phyloP scores from a whole-genome alignment of 2,329 filamentous ascomycete genomes.

The Colletotrichum sp. region DNA sequence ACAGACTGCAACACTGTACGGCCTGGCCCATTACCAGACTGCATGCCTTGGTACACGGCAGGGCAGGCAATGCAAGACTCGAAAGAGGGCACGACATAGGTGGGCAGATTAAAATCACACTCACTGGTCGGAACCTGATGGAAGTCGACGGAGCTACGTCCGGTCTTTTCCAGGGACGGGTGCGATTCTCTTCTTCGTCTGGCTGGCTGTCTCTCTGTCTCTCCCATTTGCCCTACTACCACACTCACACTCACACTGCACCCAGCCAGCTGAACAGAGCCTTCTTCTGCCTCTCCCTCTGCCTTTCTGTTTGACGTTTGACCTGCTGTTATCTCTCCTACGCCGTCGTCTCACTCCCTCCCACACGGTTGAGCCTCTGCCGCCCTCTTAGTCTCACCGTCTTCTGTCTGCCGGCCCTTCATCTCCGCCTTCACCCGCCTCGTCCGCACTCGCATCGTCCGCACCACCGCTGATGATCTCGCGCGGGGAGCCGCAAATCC shows the following conservation, averaged over 20 bases:
- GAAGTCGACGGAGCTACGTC: slow-evolving; percentile 12
- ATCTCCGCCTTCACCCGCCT: background rate
- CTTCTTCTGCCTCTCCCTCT: background rate
- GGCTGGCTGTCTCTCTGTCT: background rate
- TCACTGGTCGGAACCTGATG: slow-evolving; percentile 4
- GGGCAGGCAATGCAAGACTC: background rate
- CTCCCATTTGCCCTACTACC: background rate
- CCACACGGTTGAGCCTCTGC: background rate
- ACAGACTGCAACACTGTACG: background rate
- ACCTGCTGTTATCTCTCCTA: background rate
- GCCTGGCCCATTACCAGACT: background rate
- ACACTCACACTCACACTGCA: background rate
- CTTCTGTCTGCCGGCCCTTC: background rate
- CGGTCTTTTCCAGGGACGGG: background rate
- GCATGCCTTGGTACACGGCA: background rate
- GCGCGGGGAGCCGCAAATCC: background rate
- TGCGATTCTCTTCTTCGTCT: background rate
- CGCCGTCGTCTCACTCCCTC: background rate
- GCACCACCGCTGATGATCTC: background rate
- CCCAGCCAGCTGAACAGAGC: background rate
- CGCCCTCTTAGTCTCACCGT: background rate
- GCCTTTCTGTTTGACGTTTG: background rate
- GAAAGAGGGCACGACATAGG: background rate
- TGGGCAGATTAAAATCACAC: background rate
- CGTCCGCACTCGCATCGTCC: background rate